phyloP scores from a whole-genome alignment of 2,329 filamentous ascomycete genomes.

The Ophiobolus disseminans region DNA sequence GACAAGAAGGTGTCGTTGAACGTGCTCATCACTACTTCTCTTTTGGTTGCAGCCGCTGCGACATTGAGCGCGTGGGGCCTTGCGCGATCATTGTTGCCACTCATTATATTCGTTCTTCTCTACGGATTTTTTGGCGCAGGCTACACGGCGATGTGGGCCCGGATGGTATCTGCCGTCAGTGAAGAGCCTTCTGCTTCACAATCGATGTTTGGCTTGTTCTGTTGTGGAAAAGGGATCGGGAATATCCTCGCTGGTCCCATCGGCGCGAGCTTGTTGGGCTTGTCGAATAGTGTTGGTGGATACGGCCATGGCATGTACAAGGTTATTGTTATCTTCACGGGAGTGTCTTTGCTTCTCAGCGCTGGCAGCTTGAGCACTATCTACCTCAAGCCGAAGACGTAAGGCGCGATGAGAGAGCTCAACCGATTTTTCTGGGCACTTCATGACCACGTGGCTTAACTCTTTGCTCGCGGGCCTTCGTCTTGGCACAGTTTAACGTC shows the following conservation, averaged over 20 bases:
- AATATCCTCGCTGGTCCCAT: constrained; percentile 57
- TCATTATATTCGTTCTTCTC: constrained; percentile 49
- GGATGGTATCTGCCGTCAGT: constrained; percentile 50
- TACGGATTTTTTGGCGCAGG: constrained; percentile 50
- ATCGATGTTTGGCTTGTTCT: constrained; percentile 55
- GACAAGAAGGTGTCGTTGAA: constrained; percentile 46
- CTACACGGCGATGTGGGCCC: constrained; percentile 50
- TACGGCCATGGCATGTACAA: constrained; percentile 22
- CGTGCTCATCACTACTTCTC: constrained; percentile 38
- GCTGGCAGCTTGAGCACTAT: constrained; percentile 14
- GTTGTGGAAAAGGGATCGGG: constrained; percentile 56
- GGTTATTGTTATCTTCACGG: constrained; percentile 22
- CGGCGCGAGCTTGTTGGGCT: constrained; percentile 46
- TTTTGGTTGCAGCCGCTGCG: constrained; percentile 33
- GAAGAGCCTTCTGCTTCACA: constrained; percentile 37
- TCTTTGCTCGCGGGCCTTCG: too few relatives aligned
- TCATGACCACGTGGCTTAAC: too few relatives aligned
- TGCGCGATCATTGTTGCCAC: constrained; percentile 42
- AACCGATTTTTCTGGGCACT: too few relatives aligned
- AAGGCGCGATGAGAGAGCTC: too few relatives aligned
- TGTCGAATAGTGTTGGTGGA: constrained; percentile 3
- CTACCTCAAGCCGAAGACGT: constrained; percentile 6
- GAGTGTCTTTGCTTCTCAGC: constrained; percentile 18
- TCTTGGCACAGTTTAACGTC: too few relatives aligned
- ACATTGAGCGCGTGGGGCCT: constrained; percentile 53